These are phyloP conservation scores for Stellera chamaejasme DNA, from an alignment of 345 rosid species.

Conservation along the genomic window DNA sequence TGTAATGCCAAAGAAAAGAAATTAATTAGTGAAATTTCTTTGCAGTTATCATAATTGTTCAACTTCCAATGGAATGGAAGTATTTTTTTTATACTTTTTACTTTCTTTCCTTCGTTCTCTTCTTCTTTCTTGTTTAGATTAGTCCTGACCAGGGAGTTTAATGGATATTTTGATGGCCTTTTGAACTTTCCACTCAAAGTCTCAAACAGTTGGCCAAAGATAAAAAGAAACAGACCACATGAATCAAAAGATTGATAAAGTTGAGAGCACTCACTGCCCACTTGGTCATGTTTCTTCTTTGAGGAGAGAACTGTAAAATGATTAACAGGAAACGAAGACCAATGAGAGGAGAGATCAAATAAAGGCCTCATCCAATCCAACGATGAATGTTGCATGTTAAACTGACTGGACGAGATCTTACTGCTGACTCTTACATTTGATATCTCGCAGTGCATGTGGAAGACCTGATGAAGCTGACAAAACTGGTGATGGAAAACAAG, in stretches of 20 bases:
- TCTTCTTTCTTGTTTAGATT: too few relatives aligned
- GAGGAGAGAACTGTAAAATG: slow-evolving; percentile 32
- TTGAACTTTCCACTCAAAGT: too few relatives aligned
- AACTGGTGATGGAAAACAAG: slow-evolving; percentile 23
- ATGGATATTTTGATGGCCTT: too few relatives aligned
- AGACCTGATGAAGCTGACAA: slow-evolving; percentile 46
- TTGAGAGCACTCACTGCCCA: too few relatives aligned
- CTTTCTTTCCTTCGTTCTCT: too few relatives aligned
- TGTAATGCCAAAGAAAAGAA: slow-evolving; percentile 2
- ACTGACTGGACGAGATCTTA: not conserved
- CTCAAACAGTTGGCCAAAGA: too few relatives aligned
- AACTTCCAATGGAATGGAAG: too few relatives aligned
- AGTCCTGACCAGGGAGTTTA: too few relatives aligned
- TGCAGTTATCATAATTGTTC: not conserved
- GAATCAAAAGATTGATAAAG: too few relatives aligned
- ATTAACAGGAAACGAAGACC: not conserved
- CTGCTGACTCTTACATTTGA: slow-evolving; percentile 33
- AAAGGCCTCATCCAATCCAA: slow-evolving; percentile 1
- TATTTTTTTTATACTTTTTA: too few relatives aligned
- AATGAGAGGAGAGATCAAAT: not conserved
- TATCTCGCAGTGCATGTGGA: slow-evolving; percentile 28
- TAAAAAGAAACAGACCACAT: too few relatives aligned
- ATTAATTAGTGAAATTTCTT: not conserved
- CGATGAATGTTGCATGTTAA: slow-evolving; percentile 4
- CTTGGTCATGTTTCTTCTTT: slow-evolving; percentile 2